These are phyloP conservation scores for Ceratocystis huliohia DNA, from an alignment of 2,329 filamentous ascomycete species.

Conservation along the genomic window DNA sequence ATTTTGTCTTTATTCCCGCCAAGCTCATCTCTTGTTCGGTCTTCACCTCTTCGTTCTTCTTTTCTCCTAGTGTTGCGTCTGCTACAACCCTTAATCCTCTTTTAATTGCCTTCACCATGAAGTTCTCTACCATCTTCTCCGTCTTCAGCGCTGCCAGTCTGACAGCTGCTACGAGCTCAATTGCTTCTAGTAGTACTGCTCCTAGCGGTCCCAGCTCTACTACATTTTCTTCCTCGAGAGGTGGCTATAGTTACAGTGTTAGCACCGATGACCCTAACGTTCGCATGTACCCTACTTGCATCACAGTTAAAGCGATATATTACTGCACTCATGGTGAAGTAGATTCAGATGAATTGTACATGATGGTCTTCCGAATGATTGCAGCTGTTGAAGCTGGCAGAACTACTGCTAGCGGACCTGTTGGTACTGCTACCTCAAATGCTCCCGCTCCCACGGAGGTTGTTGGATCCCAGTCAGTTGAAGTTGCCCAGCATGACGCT, in stretches of 20 bases:
- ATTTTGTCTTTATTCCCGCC: neutral
- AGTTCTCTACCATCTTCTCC: neutral
- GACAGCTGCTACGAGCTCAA: neutral
- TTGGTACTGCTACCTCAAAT: too few species aligned
- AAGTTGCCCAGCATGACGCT: too few species aligned
- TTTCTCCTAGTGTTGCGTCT: neutral
- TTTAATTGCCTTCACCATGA: slow-evolving; percentile 1
- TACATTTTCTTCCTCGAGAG: neutral
- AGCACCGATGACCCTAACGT: neutral
- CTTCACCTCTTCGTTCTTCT: neutral
- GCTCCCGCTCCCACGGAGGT: too few species aligned
- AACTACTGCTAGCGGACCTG: too few species aligned
- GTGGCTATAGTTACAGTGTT: neutral
- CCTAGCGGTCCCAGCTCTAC: neutral
- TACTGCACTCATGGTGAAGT: rapidly evolving
- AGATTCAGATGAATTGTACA: neutral
- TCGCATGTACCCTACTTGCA: neutral
- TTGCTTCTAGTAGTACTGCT: neutral
- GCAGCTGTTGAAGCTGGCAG: neutral
- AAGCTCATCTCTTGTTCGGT: neutral
- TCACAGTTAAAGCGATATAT: too few species aligned
- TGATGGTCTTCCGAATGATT: too few species aligned
- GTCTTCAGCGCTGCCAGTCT: neutral
- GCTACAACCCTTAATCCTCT: neutral
- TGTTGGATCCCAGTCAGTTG: too few species aligned